Percentiles rank a stretch among this genome's conserved stretches.
These are phyloP conservation scores for Novymonas esmeraldas DNA, from an alignment of 208 protist genomes.

Conservation along the genomic window DNA sequence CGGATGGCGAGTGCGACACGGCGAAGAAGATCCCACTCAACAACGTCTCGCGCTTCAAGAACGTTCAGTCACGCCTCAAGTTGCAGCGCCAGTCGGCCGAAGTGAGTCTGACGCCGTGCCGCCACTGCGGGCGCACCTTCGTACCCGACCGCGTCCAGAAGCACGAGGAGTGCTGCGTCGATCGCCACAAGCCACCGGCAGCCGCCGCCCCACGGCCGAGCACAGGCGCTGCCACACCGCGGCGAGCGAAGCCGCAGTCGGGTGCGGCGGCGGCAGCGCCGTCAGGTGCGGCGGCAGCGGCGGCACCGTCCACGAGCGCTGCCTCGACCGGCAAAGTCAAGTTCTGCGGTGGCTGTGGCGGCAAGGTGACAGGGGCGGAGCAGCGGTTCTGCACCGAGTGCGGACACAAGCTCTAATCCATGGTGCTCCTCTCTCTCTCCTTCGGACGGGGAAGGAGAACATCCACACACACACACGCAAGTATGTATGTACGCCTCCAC, in stretches of 20 bases:
- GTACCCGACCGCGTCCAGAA: constrained; percentile 68
- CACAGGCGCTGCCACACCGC: constrained; percentile 9
- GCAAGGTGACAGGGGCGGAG: constrained; percentile 22
- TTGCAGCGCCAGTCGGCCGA: constrained; percentile 33
- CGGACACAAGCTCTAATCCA: constrained; percentile 50
- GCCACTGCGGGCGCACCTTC: constrained; percentile 83
- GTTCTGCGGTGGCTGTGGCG: constrained; percentile 78
- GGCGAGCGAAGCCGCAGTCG: constrained; percentile 4
- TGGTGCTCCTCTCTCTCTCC: background rate
- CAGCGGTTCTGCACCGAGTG: constrained; percentile 74
- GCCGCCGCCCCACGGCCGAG: background rate
- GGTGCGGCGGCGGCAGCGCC: too few relatives aligned
- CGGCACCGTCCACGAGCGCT: background rate
- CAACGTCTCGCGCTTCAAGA: constrained; percentile 84
- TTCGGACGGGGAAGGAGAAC: too few relatives aligned
- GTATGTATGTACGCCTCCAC: too few relatives aligned
- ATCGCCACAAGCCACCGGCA: constrained; percentile 54
- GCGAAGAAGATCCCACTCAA: constrained; percentile 68
- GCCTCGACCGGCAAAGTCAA: constrained; percentile 10
- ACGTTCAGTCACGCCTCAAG: constrained; percentile 73
- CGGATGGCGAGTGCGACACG: background rate
- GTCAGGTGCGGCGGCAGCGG: background rate
- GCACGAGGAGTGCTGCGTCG: constrained; percentile 83
- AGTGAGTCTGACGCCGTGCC: constrained; percentile 44
- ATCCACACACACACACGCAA: too few relatives aligned